Conservation (phyloP, 805 yeast genomes). For the Cyberlindnera euphorbiae region DNA sequence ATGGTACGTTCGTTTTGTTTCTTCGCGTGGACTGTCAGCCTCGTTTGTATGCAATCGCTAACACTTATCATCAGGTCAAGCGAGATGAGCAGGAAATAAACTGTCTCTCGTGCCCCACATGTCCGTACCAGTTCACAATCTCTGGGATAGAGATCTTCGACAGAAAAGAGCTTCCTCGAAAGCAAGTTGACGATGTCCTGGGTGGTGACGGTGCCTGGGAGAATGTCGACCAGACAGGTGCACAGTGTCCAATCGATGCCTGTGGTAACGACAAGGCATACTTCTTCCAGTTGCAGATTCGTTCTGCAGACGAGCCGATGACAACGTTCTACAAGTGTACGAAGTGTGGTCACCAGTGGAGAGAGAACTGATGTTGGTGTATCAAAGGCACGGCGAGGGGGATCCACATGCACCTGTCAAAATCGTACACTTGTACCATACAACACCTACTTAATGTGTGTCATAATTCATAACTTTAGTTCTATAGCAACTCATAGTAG, state of each 20-base stretch:
- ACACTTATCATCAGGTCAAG: conserved; percentile 4
- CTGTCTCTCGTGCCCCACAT: conserved; percentile 61
- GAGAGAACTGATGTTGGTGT: conserved; percentile 64
- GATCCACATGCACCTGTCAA: too few relatives aligned
- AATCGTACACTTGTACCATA: too few relatives aligned
- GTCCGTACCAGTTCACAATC: conserved; percentile 93
- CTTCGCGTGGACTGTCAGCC: too few relatives aligned
- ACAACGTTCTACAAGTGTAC: conserved; percentile 96
- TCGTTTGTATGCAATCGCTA: too few relatives aligned
- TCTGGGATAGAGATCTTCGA: conserved; percentile 80
- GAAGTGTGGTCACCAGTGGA: conserved; percentile 92
- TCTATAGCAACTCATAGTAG: too few relatives aligned
- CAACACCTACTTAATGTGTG: too few relatives aligned
- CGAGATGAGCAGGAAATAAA: conserved; percentile 3
- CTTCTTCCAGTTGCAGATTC: conserved; percentile 92
- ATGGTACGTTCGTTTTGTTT: conserved; percentile 34
- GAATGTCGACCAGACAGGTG: conserved; percentile 91
- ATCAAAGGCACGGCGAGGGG: too few relatives aligned
- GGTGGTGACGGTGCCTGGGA: conserved; percentile 99
- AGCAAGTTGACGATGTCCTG: conserved; percentile 91
- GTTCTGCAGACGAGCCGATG: conserved; percentile 99
- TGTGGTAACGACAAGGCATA: conserved; percentile 92
- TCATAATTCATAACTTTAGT: too few relatives aligned
- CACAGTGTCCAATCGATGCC: conserved; percentile 83
- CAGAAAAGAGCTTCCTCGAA: conserved; percentile 75